Percentiles rank a stretch among this genome's conserved stretches.
Evolutionary conservation across 2,329 filamentous ascomycete genomes (phyloP).

Genomic region (Leptographium radiaticola): DNA sequence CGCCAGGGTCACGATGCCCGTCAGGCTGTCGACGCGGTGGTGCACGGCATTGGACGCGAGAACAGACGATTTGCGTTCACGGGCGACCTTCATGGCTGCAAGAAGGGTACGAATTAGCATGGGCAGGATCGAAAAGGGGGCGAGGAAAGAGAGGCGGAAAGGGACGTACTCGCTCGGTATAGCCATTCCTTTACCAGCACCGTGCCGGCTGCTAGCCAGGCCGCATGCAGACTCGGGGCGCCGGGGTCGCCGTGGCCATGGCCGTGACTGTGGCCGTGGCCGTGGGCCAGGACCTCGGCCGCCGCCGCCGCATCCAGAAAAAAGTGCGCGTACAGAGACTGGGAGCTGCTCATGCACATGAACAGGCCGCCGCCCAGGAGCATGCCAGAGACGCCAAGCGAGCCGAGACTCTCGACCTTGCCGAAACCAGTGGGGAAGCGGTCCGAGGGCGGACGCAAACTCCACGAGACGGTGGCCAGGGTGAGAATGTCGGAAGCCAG

Average conservation of each 20-base stretch:
- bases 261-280: slow-evolving; percentile 46
- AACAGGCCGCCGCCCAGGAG: slow-evolving; percentile 79
- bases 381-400: slow-evolving; percentile 83
- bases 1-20: slow-evolving; percentile 80
- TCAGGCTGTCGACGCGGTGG: slow-evolving; percentile 90
- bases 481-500: slow-evolving; percentile 92
- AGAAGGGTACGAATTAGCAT: slow-evolving; percentile 14
- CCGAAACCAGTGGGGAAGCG: slow-evolving; percentile 86
- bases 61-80: slow-evolving; percentile 87
- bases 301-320: slow-evolving; percentile 50
- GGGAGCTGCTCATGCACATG: slow-evolving; percentile 71
- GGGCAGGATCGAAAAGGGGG: not conserved
- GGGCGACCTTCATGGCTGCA: slow-evolving; percentile 84
- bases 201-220: slow-evolving; percentile 83
- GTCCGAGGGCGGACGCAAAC: slow-evolving; percentile 69
- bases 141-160: not conserved
- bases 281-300: slow-evolving; percentile 37
- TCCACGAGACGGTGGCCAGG: slow-evolving; percentile 87
- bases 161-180: slow-evolving; percentile 76
- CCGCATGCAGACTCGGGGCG: slow-evolving; percentile 80
- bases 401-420: slow-evolving; percentile 94
- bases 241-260: slow-evolving; percentile 52
- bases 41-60: slow-evolving; percentile 93
- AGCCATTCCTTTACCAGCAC: slow-evolving; percentile 94
- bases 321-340: slow-evolving; percentile 59